Conservation (phyloP, 1,139 yeast genomes). For the Saccharomyces pastorianus region DNA sequence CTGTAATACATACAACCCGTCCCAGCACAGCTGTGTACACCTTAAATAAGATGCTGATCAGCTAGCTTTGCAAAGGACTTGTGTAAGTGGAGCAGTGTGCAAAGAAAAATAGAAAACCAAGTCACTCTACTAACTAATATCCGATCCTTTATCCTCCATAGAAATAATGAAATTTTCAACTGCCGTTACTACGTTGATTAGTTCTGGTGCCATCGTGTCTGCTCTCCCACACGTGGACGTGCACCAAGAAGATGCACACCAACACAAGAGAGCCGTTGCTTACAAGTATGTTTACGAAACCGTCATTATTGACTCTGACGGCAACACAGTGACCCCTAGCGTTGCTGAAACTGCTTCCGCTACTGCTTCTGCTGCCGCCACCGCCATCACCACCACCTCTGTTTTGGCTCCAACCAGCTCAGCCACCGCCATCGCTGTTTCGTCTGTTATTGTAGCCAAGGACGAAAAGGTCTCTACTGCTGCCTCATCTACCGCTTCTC, state of each 20-base stretch:
- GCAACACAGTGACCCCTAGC: conserved; percentile 36
- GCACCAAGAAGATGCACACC: conserved; percentile 38
- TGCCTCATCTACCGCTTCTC: conserved; percentile 2
- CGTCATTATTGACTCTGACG: conserved; percentile 61
- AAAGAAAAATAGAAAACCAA: neutral
- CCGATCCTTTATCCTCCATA: conserved; percentile 10
- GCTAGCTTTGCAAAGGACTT: neutral
- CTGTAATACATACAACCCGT: neutral
- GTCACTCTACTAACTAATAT: conserved; percentile 3
- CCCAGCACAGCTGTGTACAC: neutral
- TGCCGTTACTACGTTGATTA: conserved; percentile 17
- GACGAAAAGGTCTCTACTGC: neutral
- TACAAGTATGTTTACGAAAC: conserved; percentile 75
- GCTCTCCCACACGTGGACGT: conserved; percentile 23
- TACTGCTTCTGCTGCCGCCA: conserved; percentile 8
- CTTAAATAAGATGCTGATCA: neutral
- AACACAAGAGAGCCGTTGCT: conserved; percentile 68
- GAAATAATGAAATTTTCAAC: conserved; percentile 34
- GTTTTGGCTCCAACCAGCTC: conserved; percentile 18
- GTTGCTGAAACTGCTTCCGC: conserved; percentile 7
- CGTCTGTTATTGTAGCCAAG: neutral
- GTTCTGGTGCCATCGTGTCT: conserved; percentile 11
- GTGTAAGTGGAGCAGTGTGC: neutral
- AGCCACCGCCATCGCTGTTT: neutral
- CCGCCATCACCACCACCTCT: conserved; percentile 22